These are phyloP conservation scores for Mucor saturninus DNA, from an alignment of 371 early-diverging fungal genomes.

Conservation along the genomic window DNA sequence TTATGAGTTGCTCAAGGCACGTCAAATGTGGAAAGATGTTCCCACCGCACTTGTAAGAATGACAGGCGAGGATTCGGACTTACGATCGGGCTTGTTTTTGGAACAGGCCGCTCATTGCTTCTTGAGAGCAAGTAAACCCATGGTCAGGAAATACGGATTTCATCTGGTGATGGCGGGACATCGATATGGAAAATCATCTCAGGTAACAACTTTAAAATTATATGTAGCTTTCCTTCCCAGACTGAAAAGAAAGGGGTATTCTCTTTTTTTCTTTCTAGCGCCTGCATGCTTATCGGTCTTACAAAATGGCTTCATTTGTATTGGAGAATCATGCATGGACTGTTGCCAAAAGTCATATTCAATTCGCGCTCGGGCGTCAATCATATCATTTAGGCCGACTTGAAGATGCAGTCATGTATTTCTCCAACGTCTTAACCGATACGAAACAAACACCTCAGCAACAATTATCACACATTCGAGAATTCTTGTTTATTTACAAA, in stretches of 20 bases:
- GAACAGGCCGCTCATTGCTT: constrained; percentile 91
- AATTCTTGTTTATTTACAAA: constrained; percentile 81
- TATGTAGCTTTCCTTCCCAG: too few relatives aligned
- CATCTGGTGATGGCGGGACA: constrained; percentile 88
- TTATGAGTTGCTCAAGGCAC: constrained; percentile 78
- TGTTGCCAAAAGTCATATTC: constrained; percentile 83
- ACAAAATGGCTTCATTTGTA: constrained; percentile 64
- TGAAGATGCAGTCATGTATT: constrained; percentile 63
- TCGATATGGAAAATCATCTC: constrained; percentile 73
- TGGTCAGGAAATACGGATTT: constrained; percentile 86
- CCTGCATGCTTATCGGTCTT: constrained; percentile 79
- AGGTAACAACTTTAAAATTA: constrained; percentile 15
- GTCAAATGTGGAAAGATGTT: constrained; percentile 71
- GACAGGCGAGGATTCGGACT: constrained; percentile 77
- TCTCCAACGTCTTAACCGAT: constrained; percentile 68
- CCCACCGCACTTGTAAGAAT: constrained; percentile 71
- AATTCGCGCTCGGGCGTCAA: constrained; percentile 86
- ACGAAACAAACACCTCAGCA: constrained; percentile 69
- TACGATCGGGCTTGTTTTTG: constrained; percentile 78
- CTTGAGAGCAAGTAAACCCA: constrained; percentile 59
- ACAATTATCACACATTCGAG: constrained; percentile 75
- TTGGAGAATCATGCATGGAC: constrained; percentile 77
- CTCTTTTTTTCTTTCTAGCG: constrained; percentile 29
- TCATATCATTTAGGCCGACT: constrained; percentile 64
- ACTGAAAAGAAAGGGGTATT: background rate